phyloP scores from a whole-genome alignment of 352 stramenopile genomes.

The Phytophthora citrophthora region DNA sequence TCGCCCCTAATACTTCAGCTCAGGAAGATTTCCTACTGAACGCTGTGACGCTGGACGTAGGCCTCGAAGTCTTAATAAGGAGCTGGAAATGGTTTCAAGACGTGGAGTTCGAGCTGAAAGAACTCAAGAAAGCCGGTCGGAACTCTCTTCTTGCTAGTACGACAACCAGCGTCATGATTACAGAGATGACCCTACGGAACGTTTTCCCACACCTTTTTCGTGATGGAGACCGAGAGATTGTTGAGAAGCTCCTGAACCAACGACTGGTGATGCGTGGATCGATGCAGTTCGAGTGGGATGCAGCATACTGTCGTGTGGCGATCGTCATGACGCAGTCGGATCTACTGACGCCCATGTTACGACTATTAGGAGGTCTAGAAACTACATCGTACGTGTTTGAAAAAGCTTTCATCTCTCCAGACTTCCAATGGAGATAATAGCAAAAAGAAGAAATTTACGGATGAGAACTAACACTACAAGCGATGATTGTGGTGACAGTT shows the following conservation, averaged over 20 bases:
- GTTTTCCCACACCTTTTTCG: background rate
- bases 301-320: background rate
- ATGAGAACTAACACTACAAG: background rate
- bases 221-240: background rate
- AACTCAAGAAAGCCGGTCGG: constrained; percentile 1
- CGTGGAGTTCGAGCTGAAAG: constrained; percentile 13
- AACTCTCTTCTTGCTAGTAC: background rate
- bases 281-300: constrained; percentile 10
- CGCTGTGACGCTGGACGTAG: constrained; percentile 6
- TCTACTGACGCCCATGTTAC: constrained; percentile 9
- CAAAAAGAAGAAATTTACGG: background rate
- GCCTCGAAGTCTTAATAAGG: constrained; percentile 3
- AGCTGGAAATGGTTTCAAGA: constrained; percentile 24
- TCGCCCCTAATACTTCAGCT: background rate
- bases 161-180: constrained; percentile 2
- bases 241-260: background rate
- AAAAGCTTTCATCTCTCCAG: background rate
- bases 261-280: constrained; percentile 1
- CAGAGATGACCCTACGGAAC: background rate
- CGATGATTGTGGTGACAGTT: background rate
- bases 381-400: constrained; percentile 2
- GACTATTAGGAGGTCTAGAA: background rate
- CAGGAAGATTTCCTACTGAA: constrained; percentile 13
- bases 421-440: background rate
- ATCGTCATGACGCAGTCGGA: background rate